Conservation (phyloP, 352 stramenopile genomes). For the Phytopythium vexans region DNA sequence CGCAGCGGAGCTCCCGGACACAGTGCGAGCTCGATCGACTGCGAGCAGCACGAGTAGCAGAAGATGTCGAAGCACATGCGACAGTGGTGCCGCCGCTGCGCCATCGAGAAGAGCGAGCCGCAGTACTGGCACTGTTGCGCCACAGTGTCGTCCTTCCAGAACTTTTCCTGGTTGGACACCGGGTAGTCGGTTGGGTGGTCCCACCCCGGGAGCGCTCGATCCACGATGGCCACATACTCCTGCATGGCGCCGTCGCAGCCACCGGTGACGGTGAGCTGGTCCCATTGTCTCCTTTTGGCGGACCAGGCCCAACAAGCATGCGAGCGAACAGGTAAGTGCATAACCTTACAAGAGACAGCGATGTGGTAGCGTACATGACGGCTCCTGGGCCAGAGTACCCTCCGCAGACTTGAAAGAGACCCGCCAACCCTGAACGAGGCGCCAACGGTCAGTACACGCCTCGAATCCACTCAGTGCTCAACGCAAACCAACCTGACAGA, state of each 20-base stretch:
- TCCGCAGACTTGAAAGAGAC: slow-evolving; percentile 49
- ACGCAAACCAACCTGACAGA: too few relatives aligned
- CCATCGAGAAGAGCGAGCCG: slow-evolving; percentile 33
- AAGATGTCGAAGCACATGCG: slow-evolving; percentile 75
- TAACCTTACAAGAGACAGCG: not conserved
- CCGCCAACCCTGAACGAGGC: slow-evolving; percentile 3
- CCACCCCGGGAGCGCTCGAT: slow-evolving; percentile 67
- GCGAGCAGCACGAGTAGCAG: slow-evolving; percentile 47
- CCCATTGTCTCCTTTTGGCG: slow-evolving; percentile 54
- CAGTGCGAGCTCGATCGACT: slow-evolving; percentile 48
- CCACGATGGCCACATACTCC: slow-evolving; percentile 53
- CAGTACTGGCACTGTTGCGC: slow-evolving; percentile 46
- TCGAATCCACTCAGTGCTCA: too few relatives aligned
- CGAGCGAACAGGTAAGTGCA: not conserved
- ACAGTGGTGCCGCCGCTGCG: slow-evolving; percentile 59
- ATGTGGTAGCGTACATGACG: slow-evolving; percentile 46
- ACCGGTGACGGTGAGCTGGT: slow-evolving; percentile 40
- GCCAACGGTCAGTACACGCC: too few relatives aligned
- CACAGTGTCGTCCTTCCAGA: slow-evolving; percentile 59
- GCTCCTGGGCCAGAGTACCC: slow-evolving; percentile 42
- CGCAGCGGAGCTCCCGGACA: slow-evolving; percentile 60
- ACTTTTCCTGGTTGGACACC: slow-evolving; percentile 41
- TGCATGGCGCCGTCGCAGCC: slow-evolving; percentile 39
- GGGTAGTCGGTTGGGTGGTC: slow-evolving; percentile 52
- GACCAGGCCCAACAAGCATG: not conserved